Evolutionary conservation across 345 rosid genomes (phyloP).

Genomic region (Boechera stricta): DNA sequence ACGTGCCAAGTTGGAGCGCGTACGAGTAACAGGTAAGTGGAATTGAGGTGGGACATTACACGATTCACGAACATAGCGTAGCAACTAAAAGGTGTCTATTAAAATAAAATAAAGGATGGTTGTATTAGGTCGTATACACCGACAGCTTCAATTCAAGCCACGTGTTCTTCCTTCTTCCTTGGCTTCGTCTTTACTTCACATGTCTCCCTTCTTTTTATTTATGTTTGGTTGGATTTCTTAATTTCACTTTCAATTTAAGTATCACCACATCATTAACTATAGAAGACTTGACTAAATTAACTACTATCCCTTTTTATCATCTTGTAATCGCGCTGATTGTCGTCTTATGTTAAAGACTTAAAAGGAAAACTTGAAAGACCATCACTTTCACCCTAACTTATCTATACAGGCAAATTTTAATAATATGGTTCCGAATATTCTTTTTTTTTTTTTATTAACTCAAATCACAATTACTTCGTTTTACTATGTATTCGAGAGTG

Average conservation of each 20-base stretch:
- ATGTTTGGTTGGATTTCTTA: constrained; percentile 28
- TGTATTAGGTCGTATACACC: constrained; percentile 41
- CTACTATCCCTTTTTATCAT: background rate
- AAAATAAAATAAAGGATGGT: background rate
- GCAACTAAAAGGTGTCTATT: constrained; percentile 39
- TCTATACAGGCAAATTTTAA: background rate
- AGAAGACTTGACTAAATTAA: constrained; percentile 1
- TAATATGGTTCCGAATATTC: background rate
- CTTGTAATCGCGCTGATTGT: background rate
- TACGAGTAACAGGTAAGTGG: constrained; percentile 10
- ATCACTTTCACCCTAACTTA: constrained; percentile 29
- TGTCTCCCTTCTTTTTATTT: constrained; percentile 1
- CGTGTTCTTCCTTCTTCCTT: constrained; percentile 36
- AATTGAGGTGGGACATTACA: constrained; percentile 36
- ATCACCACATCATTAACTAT: constrained; percentile 29
- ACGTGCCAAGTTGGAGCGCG: constrained; percentile 25
- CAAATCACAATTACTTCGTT: background rate
- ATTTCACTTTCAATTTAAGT: constrained; percentile 27
- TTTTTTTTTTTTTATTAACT: background rate
- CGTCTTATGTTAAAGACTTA: background rate
- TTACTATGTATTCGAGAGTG: background rate
- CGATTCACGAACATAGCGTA: constrained; percentile 45
- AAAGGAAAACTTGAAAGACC: constrained; percentile 16
- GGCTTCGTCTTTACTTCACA: constrained; percentile 41
- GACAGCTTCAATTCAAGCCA: constrained; percentile 46